These are phyloP conservation scores for Luzula sylvatica DNA, from an alignment of 176 grass and related monocot genomes.

Conservation along the genomic window DNA sequence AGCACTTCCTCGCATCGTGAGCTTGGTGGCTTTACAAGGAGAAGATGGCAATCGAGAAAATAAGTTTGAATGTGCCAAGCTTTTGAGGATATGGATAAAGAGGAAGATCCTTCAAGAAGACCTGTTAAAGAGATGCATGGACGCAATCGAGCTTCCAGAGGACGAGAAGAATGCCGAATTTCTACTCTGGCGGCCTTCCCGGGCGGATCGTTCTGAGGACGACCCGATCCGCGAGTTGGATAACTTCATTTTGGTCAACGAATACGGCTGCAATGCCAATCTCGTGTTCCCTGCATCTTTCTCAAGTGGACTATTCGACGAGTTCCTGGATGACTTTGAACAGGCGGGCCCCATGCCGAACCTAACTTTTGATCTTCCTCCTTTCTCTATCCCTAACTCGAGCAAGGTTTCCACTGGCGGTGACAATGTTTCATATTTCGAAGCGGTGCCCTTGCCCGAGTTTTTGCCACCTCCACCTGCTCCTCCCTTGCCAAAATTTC, in stretches of 20 bases:
- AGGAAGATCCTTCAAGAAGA: slow-evolving; percentile 88
- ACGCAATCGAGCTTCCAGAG: slow-evolving; percentile 65
- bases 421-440: too few species aligned
- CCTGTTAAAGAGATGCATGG: slow-evolving; percentile 68
- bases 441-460: slow-evolving; percentile 2
- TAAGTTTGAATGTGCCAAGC: too few species aligned
- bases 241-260: slow-evolving; percentile 74
- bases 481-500: slow-evolving; percentile 1
- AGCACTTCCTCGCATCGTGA: slow-evolving; percentile 66
- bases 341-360: slow-evolving; percentile 3
- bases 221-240: slow-evolving; percentile 90
- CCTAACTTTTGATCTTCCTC: too few species aligned
- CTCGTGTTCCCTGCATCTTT: too few species aligned
- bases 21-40: slow-evolving; percentile 72
- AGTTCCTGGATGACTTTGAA: too few species aligned
- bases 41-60: slow-evolving; percentile 90
- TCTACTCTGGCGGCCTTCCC: slow-evolving; percentile 43
- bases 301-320: too few species aligned
- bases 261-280: too few species aligned
- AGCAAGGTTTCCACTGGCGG: too few species aligned
- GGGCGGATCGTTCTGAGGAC: slow-evolving; percentile 78
- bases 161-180: slow-evolving; percentile 67
- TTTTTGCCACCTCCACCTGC: slow-evolving; percentile 1
- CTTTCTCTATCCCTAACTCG: too few species aligned
- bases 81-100: slow-evolving; percentile 91